Percentiles rank a stretch among this genome's conserved stretches.
Conservation (phyloP, 176 grass and related monocot genomes). For the Canna indica region DNA sequence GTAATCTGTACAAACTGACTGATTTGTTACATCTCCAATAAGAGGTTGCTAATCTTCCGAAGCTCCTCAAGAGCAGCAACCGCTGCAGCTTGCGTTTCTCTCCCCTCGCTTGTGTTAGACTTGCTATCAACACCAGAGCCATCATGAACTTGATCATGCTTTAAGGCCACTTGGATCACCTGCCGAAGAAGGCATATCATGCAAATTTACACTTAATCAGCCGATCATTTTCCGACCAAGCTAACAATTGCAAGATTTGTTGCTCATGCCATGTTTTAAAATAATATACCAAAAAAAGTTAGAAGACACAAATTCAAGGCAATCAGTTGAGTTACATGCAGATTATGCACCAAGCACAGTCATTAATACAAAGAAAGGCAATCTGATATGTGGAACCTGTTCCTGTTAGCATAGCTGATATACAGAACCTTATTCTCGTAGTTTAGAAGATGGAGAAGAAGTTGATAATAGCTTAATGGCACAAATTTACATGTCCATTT, state of each 20-base stretch:
- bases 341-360: background rate
- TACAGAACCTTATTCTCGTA: too few relatives aligned
- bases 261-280: background rate
- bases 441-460: too few relatives aligned
- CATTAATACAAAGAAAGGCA: background rate
- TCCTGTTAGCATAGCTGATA: background rate
- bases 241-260: background rate
- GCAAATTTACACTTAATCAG: background rate
- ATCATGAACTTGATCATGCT: background rate
- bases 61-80: conserved; percentile 2
- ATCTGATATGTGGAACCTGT: background rate
- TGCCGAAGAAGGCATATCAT: background rate
- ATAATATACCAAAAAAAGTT: background rate
- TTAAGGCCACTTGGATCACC: background rate
- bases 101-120: background rate
- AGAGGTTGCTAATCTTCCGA: conserved; percentile 8
- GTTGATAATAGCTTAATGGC: too few relatives aligned
- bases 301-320: too few relatives aligned
- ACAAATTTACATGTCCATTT: too few relatives aligned
- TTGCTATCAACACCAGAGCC: background rate
- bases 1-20: background rate
- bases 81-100: background rate
- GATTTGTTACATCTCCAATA: background rate
- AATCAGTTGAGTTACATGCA: background rate
- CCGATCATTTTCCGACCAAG: background rate